These are phyloP conservation scores for Hura crepitans DNA, from an alignment of 441 rosid genomes.

Conservation along the genomic window DNA sequence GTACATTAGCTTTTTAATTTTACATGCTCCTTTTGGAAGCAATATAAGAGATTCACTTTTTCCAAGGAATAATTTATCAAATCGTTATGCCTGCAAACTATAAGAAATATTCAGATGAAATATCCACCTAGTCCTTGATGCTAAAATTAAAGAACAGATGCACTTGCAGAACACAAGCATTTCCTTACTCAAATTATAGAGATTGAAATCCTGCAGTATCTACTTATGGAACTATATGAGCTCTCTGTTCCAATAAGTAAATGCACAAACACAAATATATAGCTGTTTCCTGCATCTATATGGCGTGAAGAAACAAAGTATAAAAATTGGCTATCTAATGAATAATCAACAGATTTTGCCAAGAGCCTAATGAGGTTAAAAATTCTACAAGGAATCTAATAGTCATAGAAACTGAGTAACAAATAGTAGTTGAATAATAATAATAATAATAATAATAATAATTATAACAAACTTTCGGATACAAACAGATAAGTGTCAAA, in stretches of 20 bases:
- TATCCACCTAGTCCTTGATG: background rate
- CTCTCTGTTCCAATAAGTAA: background rate
- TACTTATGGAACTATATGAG: background rate
- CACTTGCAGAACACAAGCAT: background rate
- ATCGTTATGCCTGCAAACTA: background rate
- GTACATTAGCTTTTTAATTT: background rate
- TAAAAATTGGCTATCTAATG: background rate
- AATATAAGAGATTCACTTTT: background rate
- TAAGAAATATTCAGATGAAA: too few species aligned
- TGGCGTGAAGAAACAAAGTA: background rate
- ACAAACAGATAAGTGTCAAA: slow-evolving; percentile 13
- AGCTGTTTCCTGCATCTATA: background rate
- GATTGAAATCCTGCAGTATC: background rate
- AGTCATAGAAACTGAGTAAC: background rate
- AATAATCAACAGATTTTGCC: too few species aligned
- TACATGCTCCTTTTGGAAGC: too few species aligned
- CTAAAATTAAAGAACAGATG: background rate
- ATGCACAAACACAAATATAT: background rate
- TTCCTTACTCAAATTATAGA: background rate
- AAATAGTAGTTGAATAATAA: background rate
- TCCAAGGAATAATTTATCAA: background rate
- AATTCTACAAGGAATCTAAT: slow-evolving; percentile 3
- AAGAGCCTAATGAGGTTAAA: too few species aligned
- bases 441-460: too few species aligned
- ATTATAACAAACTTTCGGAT: slow-evolving; percentile 1